phyloP scores from a whole-genome alignment of 2,329 filamentous ascomycete species.

The Apiospora phragmitis region DNA sequence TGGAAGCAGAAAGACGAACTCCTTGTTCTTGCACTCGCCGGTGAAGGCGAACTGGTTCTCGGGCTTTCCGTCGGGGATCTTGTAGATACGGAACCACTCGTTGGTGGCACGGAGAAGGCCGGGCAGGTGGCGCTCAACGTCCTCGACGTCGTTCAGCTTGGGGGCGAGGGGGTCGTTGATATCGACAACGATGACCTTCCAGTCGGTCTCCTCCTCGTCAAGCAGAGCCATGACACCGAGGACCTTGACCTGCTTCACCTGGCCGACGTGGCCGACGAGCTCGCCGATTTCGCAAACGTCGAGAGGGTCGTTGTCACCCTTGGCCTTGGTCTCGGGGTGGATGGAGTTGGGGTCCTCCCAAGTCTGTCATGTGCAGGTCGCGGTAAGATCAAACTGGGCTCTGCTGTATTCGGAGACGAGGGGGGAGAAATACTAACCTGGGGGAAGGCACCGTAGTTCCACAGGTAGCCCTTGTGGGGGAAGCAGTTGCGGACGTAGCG shows the following conservation, averaged over 20 bases:
- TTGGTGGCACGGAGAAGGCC: conserved; percentile 97
- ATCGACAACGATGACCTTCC: conserved; percentile 99
- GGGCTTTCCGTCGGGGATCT: conserved; percentile 99
- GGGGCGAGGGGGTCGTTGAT: conserved; percentile 93
- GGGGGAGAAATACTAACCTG: conserved; percentile 58
- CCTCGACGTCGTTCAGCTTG: conserved; percentile 98
- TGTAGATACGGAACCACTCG: conserved; percentile 99
- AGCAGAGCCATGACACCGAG: conserved; percentile 99
- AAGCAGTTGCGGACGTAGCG: conserved; percentile 99
- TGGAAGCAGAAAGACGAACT: conserved; percentile 53
- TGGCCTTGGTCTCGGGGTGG: conserved; percentile 98
- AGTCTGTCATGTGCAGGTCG: conserved; percentile 58
- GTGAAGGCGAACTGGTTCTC: conserved; percentile 99
- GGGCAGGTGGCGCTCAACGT: conserved; percentile 96
- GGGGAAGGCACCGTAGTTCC: conserved; percentile 99
- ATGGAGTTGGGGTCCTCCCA: conserved; percentile 97
- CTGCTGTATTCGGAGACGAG: background rate
- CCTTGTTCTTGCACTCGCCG: conserved; percentile 99
- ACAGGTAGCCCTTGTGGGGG: conserved; percentile 99
- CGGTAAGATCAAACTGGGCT: background rate
- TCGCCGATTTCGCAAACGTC: conserved; percentile 99
- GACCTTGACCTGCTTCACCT: conserved; percentile 99
- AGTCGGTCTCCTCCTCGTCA: conserved; percentile 99
- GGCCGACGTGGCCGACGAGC: conserved; percentile 91
- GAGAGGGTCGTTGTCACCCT: conserved; percentile 98